Conservation (phyloP, 768 basidiomycete genomes). For the Dioszegia crocea region DNA sequence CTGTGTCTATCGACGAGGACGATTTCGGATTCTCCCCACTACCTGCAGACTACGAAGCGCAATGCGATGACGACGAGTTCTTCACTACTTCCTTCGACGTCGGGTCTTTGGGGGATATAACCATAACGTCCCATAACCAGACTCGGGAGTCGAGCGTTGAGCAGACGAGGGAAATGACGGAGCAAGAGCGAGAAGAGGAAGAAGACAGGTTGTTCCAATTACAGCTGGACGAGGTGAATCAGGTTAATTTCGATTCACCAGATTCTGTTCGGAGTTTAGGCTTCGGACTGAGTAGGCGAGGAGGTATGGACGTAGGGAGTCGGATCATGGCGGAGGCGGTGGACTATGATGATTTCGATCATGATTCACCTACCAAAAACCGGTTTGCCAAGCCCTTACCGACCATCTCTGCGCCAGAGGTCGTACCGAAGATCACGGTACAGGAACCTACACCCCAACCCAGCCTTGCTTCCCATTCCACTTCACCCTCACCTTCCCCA, state of each 20-base stretch:
- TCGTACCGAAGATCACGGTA: background rate
- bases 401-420: background rate
- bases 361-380: constrained; percentile 28
- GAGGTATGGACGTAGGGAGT: constrained; percentile 2
- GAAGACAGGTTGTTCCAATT: background rate
- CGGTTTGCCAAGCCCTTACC: constrained; percentile 1
- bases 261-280: constrained; percentile 1
- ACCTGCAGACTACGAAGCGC: constrained; percentile 39
- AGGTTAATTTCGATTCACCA: constrained; percentile 2
- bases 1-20: constrained; percentile 20
- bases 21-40: constrained; percentile 37
- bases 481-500: background rate
- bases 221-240: constrained; percentile 3
- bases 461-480: too few relatives aligned
- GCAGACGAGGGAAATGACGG: background rate
- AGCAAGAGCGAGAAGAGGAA: constrained; percentile 3
- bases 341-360: constrained; percentile 18
- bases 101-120: constrained; percentile 14
- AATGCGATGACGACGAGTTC: constrained; percentile 35
- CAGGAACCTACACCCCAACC: too few relatives aligned
- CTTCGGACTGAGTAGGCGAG: background rate
- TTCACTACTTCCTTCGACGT: constrained; percentile 18
- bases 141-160: background rate
- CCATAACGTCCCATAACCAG: too few relatives aligned
- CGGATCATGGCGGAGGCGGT: constrained; percentile 21